Percentiles rank a stretch among this genome's conserved stretches.
phyloP scores from a whole-genome alignment of 2,329 filamentous ascomycete species.

The Verticillium albo-atrum region DNA sequence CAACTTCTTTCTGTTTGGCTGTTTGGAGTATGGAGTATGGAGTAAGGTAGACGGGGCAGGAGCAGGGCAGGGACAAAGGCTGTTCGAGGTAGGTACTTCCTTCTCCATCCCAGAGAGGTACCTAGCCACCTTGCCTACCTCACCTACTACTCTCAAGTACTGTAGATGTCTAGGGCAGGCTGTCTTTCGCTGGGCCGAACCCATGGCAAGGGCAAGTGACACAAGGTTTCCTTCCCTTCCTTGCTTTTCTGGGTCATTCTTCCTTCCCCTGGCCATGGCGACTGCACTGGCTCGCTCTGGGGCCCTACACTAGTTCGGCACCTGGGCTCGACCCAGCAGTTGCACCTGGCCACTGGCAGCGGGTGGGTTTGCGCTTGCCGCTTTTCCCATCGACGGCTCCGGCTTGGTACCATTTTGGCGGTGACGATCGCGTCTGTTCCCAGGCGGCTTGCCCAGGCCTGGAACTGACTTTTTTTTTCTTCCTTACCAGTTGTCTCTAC shows the following conservation, averaged over 20 bases:
- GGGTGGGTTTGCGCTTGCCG: background rate
- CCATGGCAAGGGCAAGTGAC: background rate
- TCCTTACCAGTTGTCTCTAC: no score
- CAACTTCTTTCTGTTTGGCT: background rate
- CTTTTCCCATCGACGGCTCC: background rate
- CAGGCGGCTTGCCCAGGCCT: background rate
- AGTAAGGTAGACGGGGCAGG: background rate
- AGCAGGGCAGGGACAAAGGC: background rate
- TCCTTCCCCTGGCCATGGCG: background rate
- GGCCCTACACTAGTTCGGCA: no score
- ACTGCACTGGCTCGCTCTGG: no score
- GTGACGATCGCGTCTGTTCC: background rate
- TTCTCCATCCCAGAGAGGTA: background rate
- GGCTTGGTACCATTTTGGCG: background rate
- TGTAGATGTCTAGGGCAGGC: background rate
- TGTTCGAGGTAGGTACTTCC: background rate
- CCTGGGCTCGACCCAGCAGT: background rate
- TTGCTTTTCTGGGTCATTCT: background rate
- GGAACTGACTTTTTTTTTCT: background rate
- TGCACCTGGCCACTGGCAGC: background rate
- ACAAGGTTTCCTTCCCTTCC: background rate
- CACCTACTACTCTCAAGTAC: background rate
- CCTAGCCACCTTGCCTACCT: no score
- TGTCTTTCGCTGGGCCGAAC: background rate
- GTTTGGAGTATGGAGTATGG: background rate